Conservation (phyloP, 129 eudicot species). For the Rutidosis leptorrhynchoides region DNA sequence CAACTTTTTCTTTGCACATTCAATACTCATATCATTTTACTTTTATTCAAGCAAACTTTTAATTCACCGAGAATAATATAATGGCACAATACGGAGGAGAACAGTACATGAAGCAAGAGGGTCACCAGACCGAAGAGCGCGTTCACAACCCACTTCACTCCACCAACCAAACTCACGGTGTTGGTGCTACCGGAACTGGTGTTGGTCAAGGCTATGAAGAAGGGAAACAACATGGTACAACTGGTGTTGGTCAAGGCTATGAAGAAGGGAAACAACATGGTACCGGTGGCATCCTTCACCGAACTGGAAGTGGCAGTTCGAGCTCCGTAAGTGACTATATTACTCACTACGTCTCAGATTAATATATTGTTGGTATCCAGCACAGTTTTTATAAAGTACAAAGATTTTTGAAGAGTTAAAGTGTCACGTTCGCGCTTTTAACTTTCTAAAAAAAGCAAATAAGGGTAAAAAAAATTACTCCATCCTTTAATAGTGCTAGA, state of each 20-base stretch:
- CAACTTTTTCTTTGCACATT: slow-evolving; percentile 12
- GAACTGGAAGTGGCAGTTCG: slow-evolving; percentile 56
- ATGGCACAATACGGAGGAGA: slow-evolving; percentile 36
- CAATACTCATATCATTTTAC: neutral
- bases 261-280: slow-evolving; percentile 30
- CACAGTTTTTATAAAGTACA: too few relatives aligned
- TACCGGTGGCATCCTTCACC: slow-evolving; percentile 39
- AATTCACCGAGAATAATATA: neutral
- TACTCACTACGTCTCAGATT: neutral
- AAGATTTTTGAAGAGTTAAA: too few relatives aligned
- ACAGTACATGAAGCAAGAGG: slow-evolving; percentile 15
- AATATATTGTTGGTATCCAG: too few relatives aligned
- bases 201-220: slow-evolving; percentile 7
- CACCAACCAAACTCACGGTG: neutral
- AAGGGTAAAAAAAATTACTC: too few relatives aligned
- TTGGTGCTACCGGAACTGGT: slow-evolving; percentile 10
- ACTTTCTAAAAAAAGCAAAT: too few relatives aligned
- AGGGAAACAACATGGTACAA: slow-evolving; percentile 7
- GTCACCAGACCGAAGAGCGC: slow-evolving; percentile 5
- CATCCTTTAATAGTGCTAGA: too few relatives aligned
- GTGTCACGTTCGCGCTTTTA: too few relatives aligned
- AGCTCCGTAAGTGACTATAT: slow-evolving; percentile 45
- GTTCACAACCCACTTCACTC: slow-evolving; percentile 30
- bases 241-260: slow-evolving; percentile 18
- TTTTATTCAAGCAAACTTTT: neutral